Evolutionary conservation across 1,139 yeast genomes (phyloP).

Genomic region (Pneumocystis murina): DNA sequence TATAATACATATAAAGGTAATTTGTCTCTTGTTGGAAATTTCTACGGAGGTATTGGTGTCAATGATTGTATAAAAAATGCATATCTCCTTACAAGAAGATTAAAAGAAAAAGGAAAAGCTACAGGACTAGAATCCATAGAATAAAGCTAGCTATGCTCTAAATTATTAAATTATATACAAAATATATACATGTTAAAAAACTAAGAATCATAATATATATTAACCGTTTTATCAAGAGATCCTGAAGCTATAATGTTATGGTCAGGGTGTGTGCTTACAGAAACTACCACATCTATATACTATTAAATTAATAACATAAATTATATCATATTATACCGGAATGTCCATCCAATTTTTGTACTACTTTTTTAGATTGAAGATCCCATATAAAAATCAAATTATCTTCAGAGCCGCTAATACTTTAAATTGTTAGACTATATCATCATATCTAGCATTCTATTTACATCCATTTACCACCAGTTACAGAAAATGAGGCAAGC

Average conservation of each 20-base stretch:
- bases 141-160: not conserved
- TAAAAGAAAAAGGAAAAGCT: not conserved
- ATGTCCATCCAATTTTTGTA: conserved; percentile 26
- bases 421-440: conserved; percentile 30
- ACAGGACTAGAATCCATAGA: not conserved
- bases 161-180: not conserved
- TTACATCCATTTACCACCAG: conserved; percentile 11
- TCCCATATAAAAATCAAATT: conserved; percentile 60
- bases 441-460: conserved; percentile 4
- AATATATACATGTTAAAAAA: not conserved
- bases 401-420: conserved; percentile 53
- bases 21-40: conserved; percentile 17
- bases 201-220: conserved; percentile 21
- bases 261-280: conserved; percentile 19
- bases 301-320: not conserved
- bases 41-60: conserved; percentile 15
- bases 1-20: conserved; percentile 11
- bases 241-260: conserved; percentile 32
- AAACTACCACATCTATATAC: conserved; percentile 25
- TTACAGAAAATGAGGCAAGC: conserved; percentile 12
- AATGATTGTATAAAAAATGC: conserved; percentile 16
- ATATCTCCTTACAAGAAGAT: conserved; percentile 4
- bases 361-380: conserved; percentile 47
- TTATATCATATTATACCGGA: conserved; percentile 11
- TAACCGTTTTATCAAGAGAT: conserved; percentile 30